These are phyloP conservation scores for Berberis vulgaris DNA, from an alignment of 164 flowering plant species.

Conservation along the genomic window DNA sequence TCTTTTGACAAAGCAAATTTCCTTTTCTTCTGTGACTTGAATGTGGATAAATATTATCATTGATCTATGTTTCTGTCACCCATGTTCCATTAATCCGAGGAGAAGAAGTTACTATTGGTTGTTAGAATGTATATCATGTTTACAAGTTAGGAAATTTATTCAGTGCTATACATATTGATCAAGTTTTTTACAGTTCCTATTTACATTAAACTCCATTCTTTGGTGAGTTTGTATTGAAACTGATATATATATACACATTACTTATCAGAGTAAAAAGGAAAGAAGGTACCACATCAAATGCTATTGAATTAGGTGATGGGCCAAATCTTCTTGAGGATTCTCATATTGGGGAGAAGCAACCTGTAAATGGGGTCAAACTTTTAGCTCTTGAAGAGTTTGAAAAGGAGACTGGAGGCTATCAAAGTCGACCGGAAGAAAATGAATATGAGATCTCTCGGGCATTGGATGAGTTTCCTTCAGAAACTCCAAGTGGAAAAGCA, in stretches of 20 bases:
- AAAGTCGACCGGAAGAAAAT: constrained; percentile 45
- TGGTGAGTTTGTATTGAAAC: no score
- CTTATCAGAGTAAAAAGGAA: constrained; percentile 58
- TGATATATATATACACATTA: background rate
- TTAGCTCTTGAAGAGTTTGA: constrained; percentile 55
- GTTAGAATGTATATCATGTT: no score
- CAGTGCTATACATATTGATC: no score
- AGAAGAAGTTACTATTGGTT: no score
- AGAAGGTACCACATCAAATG: constrained; percentile 8
- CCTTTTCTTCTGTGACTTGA: no score
- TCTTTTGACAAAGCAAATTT: no score
- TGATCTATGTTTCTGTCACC: no score
- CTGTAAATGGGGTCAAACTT: constrained; percentile 32
- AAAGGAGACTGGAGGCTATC: constrained; percentile 48
- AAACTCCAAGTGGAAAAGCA: constrained; percentile 10
- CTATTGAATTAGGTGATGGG: constrained; percentile 12
- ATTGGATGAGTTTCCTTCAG: constrained; percentile 12
- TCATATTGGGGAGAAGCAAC: constrained; percentile 27
- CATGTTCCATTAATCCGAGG: no score
- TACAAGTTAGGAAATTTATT: no score
- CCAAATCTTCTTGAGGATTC: constrained; percentile 18
- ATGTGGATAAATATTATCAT: no score
- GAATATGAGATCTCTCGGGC: constrained; percentile 8
- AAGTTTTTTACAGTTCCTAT: no score
- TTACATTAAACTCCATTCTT: no score